A percentile compares a stretch with the other conserved stretches of the same genome.
Evolutionary conservation across 441 rosid genomes (phyloP).

Genomic region (Theobroma grandiflorum): DNA sequence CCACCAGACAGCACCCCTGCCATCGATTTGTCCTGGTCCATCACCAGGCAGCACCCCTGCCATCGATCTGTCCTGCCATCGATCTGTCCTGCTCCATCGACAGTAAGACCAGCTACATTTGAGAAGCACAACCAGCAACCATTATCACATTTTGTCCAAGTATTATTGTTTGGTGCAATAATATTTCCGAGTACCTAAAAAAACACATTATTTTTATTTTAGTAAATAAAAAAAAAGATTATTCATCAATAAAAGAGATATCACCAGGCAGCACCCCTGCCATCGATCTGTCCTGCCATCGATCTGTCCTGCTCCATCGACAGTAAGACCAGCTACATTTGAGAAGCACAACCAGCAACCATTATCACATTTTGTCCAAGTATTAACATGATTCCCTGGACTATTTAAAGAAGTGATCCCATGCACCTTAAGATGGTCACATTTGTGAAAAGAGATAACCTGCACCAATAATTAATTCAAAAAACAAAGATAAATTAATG

Average conservation of each 20-base stretch:
- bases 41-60: too few relatives aligned
- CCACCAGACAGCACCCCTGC: neutral
- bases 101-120: too few relatives aligned
- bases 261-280: neutral
- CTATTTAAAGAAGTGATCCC: neutral
- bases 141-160: too few relatives aligned
- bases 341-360: neutral
- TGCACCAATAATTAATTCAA: neutral
- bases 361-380: neutral
- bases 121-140: too few relatives aligned
- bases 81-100: too few relatives aligned
- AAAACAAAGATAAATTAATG: too few relatives aligned
- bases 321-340: neutral
- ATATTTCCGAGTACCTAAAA: too few relatives aligned
- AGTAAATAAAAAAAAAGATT: too few relatives aligned
- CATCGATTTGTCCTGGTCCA: neutral
- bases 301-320: neutral
- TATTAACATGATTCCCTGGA: neutral
- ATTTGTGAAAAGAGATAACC: neutral
- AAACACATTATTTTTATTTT: too few relatives aligned
- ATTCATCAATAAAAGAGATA: too few relatives aligned
- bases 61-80: too few relatives aligned
- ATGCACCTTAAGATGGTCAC: neutral
- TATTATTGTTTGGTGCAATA: too few relatives aligned
- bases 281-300: neutral